These are phyloP conservation scores for Suillus americanus DNA, from an alignment of 768 basidiomycete species.

Conservation along the genomic window DNA sequence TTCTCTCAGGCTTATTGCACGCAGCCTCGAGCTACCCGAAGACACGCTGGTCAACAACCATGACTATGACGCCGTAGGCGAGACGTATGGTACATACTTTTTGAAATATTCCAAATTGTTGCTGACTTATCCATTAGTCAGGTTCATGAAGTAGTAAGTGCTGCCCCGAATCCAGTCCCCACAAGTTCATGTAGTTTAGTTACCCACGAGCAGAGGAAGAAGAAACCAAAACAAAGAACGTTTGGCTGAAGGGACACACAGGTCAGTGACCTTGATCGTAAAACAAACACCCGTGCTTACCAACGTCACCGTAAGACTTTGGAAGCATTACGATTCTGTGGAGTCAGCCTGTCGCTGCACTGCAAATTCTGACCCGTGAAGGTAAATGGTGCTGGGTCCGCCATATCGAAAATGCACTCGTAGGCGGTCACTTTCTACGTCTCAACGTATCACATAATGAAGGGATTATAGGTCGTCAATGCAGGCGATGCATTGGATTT, in stretches of 20 bases:
- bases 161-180: neutral
- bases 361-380: slow-evolving; percentile 55
- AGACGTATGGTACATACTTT: slow-evolving; percentile 39
- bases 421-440: slow-evolving; percentile 20
- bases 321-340: slow-evolving; percentile 58
- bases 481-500: slow-evolving; percentile 61
- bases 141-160: slow-evolving; percentile 67
- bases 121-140: slow-evolving; percentile 34
- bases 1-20: slow-evolving; percentile 42
- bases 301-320: slow-evolving; percentile 37
- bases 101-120: neutral
- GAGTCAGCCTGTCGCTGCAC: slow-evolving; percentile 58
- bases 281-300: neutral
- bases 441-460: neutral
- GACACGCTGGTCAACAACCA: slow-evolving; percentile 51
- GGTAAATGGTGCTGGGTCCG: slow-evolving; percentile 58
- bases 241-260: slow-evolving; percentile 63
- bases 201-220: slow-evolving; percentile 51
- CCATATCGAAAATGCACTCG: slow-evolving; percentile 58
- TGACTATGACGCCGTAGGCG: slow-evolving; percentile 39
- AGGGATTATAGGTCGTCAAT: slow-evolving; percentile 48
- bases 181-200: slow-evolving; percentile 26
- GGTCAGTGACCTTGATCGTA: slow-evolving; percentile 29
- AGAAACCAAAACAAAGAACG: slow-evolving; percentile 48
- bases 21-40: slow-evolving; percentile 55